phyloP scores from a whole-genome alignment of 352 stramenopile genomes.

The Aphanomyces euteiches region DNA sequence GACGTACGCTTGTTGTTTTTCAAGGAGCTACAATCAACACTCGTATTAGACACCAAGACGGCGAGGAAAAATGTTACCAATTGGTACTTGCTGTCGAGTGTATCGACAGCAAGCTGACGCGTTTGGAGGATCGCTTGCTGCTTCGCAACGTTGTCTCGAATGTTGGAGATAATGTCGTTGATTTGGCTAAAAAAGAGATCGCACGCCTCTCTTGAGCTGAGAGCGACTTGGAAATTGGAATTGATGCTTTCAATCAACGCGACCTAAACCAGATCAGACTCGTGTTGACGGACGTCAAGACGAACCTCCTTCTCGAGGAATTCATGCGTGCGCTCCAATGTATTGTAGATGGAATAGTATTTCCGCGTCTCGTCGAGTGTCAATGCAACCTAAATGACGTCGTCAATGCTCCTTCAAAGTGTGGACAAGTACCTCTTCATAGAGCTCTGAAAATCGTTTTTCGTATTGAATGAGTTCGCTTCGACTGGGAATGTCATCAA shows the following conservation, averaged over 20 bases:
- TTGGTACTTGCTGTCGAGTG: conserved; percentile 72
- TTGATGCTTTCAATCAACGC: conserved; percentile 81
- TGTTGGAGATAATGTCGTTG: conserved; percentile 59
- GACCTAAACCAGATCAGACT: conserved; percentile 38
- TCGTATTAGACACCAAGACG: not conserved
- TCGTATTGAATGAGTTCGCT: conserved; percentile 90
- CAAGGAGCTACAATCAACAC: conserved; percentile 40
- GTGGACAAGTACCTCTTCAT: conserved; percentile 51
- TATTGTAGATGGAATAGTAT: conserved; percentile 88
- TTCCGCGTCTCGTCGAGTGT: conserved; percentile 88
- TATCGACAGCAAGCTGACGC: conserved; percentile 50
- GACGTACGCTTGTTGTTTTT: conserved; percentile 77
- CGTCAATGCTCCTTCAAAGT: not conserved
- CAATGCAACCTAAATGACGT: conserved; percentile 46
- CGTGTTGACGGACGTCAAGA: not conserved
- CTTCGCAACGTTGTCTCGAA: conserved; percentile 50
- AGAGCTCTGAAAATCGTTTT: conserved; percentile 84
- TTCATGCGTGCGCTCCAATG: conserved; percentile 68
- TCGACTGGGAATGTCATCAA: conserved; percentile 81
- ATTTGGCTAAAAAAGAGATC: conserved; percentile 77
- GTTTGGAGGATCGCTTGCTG: conserved; percentile 47
- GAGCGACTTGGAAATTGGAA: conserved; percentile 78
- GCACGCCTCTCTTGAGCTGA: conserved; percentile 56
- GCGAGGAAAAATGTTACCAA: conserved; percentile 30
- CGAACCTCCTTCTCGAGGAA: conserved; percentile 71